A percentile compares a stretch with the other conserved stretches of the same genome.
phyloP scores from a whole-genome alignment of 2,329 filamentous ascomycete genomes.

The Sclerotinia trifoliorum region DNA sequence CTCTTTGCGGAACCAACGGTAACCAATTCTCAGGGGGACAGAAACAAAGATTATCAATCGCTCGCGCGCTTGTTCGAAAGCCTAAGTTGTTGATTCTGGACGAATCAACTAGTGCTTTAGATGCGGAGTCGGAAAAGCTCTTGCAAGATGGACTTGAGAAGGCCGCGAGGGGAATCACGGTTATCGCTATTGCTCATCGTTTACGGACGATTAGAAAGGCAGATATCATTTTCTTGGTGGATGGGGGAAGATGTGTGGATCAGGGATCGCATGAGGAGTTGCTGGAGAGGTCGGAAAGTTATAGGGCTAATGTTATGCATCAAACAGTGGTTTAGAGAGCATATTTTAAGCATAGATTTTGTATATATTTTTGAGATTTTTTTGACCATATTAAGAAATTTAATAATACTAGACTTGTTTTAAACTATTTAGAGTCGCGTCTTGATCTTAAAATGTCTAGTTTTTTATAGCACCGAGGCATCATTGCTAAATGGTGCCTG shows the following conservation, averaged over 20 bases:
- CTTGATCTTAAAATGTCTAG: background rate
- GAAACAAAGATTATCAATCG: conserved; percentile 74
- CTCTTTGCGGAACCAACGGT: conserved; percentile 65
- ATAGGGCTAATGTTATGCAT: conserved; percentile 46
- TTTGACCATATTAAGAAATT: background rate
- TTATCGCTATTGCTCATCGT: conserved; percentile 58
- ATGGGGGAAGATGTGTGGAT: conserved; percentile 53
- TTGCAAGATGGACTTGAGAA: conserved; percentile 66
- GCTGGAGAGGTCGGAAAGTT: conserved; percentile 50
- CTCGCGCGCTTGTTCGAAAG: conserved; percentile 68
- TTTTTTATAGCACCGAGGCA: background rate
- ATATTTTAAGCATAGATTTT: conserved; percentile 44
- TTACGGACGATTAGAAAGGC: conserved; percentile 57
- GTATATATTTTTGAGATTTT: background rate
- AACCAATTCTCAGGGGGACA: conserved; percentile 76
- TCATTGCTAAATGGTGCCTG: background rate
- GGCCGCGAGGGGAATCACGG: conserved; percentile 52
- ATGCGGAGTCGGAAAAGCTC: conserved; percentile 64
- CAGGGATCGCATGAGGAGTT: conserved; percentile 54
- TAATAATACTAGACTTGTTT: conserved; percentile 2
- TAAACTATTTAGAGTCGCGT: background rate
- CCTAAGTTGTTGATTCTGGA: conserved; percentile 75
- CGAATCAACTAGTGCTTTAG: conserved; percentile 77
- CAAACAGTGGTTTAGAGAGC: conserved; percentile 49
- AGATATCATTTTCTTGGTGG: conserved; percentile 57